A percentile compares a stretch with the other conserved stretches of the same genome.
Conservation (phyloP, 2,329 filamentous ascomycete genomes). For the Amphichorda felina region DNA sequence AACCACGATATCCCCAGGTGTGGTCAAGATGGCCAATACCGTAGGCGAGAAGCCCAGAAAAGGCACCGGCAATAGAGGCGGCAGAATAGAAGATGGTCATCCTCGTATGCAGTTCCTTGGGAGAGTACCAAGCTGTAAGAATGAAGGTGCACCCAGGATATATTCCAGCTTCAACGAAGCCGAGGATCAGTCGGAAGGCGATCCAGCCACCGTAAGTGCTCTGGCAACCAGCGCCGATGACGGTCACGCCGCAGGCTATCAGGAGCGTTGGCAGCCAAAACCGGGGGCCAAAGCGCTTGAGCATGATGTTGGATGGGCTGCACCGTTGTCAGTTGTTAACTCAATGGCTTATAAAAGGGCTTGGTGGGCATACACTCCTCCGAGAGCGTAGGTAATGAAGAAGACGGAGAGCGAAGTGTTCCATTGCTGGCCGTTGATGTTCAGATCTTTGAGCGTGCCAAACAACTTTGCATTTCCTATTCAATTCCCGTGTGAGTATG, state of each 20-base stretch:
- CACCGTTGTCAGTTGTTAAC: conserved; percentile 49
- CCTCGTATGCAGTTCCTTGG: conserved; percentile 40
- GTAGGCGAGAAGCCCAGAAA: conserved; percentile 60
- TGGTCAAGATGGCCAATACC: conserved; percentile 36
- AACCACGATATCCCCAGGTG: conserved; percentile 23
- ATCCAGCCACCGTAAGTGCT: conserved; percentile 32
- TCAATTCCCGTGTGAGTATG: background rate
- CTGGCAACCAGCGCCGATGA: conserved; percentile 35
- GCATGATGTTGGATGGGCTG: conserved; percentile 50
- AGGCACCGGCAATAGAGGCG: conserved; percentile 67
- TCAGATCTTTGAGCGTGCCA: conserved; percentile 35
- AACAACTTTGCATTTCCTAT: conserved; percentile 53
- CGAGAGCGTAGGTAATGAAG: conserved; percentile 66
- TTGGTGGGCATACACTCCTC: conserved; percentile 62
- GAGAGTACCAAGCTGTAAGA: conserved; percentile 47
- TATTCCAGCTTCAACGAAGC: conserved; percentile 53
- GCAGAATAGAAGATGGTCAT: conserved; percentile 73
- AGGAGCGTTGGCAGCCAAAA: conserved; percentile 1
- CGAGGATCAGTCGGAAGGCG: conserved; percentile 42
- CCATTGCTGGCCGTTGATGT: conserved; percentile 55
- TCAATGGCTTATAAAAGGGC: conserved; percentile 43
- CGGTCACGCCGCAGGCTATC: conserved; percentile 25
- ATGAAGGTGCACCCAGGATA: conserved; percentile 53
- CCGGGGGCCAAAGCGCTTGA: conserved; percentile 36
- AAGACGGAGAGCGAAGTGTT: conserved; percentile 61